Evolutionary conservation across 192 early-diverging fungal species (phyloP), one percentile per base, ranked within the genome.

Genomic region (Backusella australiensis): DNA sequence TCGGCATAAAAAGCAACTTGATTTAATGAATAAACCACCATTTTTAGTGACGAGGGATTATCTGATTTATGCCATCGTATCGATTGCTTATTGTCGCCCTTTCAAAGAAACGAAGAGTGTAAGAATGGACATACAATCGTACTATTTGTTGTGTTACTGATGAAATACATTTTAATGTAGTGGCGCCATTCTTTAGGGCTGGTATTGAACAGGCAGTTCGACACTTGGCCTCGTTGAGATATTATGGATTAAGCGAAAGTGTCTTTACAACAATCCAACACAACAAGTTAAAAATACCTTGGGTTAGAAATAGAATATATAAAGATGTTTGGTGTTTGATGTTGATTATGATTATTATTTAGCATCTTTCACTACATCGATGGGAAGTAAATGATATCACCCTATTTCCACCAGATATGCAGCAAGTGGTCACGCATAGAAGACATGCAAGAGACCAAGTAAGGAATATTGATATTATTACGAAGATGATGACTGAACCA

Each of bases 361-460:
- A 81, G 76, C 76, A 87, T 73, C 72, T 90, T 6, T 80, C 81
- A 7, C 69, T 90, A 11, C 79, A 71, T 68, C 75, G 89, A 26
- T 89, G 87, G 87, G 87, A 90, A 72, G 85, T 85, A 4, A 77
- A 83, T 63, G 81, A 90, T 76, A 65, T 89, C 12, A 59, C 74
- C 12, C 39, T 46, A 0, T 86, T 86, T 70, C 87, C 89, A 1
- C 26, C 23, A 5, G 86, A 90, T 46, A 77, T 90, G 71, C 82
- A 79, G 39, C 56, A 76, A 6, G 70, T 59, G 1, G 75, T 87
- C 19, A 12, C 49, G 14, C 46, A 73, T n/a, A 78, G 89, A 44
- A 75, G 86, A 69, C 41, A 52, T 26, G 75, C 77, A 32, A 76
- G 87, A 66, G 63, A 77, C 49, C 71, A 80, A 39, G 84, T 75